Evolutionary conservation across 805 yeast genomes (phyloP).

Genomic region (Barnettozyma populi): DNA sequence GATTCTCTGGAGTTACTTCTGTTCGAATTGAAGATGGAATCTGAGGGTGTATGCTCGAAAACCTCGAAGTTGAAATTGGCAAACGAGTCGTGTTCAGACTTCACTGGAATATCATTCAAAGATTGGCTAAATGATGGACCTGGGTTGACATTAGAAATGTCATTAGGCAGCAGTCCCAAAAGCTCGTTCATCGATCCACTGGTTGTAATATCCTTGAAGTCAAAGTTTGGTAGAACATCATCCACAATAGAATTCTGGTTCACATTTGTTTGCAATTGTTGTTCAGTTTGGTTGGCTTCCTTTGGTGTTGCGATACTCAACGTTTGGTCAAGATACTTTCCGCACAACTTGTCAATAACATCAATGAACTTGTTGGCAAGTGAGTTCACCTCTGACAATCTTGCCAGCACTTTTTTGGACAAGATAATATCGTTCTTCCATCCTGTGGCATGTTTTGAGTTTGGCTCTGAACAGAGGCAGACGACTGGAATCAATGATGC

Average conservation of each 20-base stretch:
- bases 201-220: slow-evolving; percentile 22
- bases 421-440: slow-evolving; percentile 41
- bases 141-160: slow-evolving; percentile 18
- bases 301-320: slow-evolving; percentile 6
- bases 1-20: not conserved
- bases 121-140: not conserved
- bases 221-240: slow-evolving; percentile 21
- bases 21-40: not conserved
- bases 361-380: slow-evolving; percentile 41
- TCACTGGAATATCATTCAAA: not conserved
- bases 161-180: slow-evolving; percentile 22
- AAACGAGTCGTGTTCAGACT: not conserved
- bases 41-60: slow-evolving; percentile 4
- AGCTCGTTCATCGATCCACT: slow-evolving; percentile 19
- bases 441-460: slow-evolving; percentile 35
- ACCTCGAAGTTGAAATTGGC: slow-evolving; percentile 4
- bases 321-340: slow-evolving; percentile 23
- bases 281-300: not conserved
- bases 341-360: slow-evolving; percentile 40
- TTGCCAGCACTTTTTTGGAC: slow-evolving; percentile 35
- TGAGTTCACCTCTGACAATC: slow-evolving; percentile 37
- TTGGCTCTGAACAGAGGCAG: slow-evolving; percentile 46
- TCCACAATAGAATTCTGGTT: slow-evolving; percentile 1
- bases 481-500: slow-evolving; percentile 56
- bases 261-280: not conserved